These are phyloP conservation scores for Cryphonectria radicalis DNA, from an alignment of 2,329 filamentous ascomycete genomes.

Conservation along the genomic window DNA sequence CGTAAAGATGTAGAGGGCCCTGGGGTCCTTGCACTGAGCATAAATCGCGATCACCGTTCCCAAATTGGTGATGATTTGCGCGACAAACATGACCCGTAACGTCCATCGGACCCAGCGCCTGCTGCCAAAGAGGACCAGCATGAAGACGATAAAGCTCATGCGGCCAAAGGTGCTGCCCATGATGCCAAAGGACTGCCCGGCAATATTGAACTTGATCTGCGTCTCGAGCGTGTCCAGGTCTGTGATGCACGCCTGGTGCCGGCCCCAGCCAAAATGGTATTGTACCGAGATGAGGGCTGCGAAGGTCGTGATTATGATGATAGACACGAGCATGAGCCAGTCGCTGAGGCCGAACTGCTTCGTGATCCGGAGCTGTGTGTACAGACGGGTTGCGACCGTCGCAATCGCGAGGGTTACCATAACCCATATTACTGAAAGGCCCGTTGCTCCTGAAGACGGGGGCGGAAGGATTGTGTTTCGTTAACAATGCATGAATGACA, in stretches of 20 bases:
- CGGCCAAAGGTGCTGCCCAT: slow-evolving; percentile 21
- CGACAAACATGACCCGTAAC: slow-evolving; percentile 12
- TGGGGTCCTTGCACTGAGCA: slow-evolving; percentile 21
- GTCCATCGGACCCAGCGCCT: slow-evolving; percentile 11
- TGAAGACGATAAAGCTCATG: slow-evolving; percentile 23
- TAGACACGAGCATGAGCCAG: slow-evolving; percentile 21
- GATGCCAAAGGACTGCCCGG: slow-evolving; percentile 22
- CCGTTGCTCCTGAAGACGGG: slow-evolving; percentile 12
- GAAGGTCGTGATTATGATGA: slow-evolving; percentile 14
- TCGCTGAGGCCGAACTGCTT: slow-evolving; percentile 24
- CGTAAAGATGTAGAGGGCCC: slow-evolving; percentile 18
- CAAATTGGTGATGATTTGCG: slow-evolving; percentile 19
- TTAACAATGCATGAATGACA: not conserved
- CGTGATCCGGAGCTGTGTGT: slow-evolving; percentile 18
- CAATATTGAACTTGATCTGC: slow-evolving; percentile 20
- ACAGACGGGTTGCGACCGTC: slow-evolving; percentile 9
- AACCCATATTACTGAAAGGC: slow-evolving; percentile 17
- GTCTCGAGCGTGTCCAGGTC: slow-evolving; percentile 12
- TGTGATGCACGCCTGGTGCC: slow-evolving; percentile 18
- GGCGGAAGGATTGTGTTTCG: not conserved
- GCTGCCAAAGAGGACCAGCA: slow-evolving; percentile 16
- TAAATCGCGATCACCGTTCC: slow-evolving; percentile 17
- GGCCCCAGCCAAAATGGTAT: slow-evolving; percentile 21
- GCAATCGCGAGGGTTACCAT: slow-evolving; percentile 14
- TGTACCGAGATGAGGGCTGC: slow-evolving; percentile 17